These are phyloP conservation scores for Pyrenophora graminea DNA, from an alignment of 2,329 filamentous ascomycete genomes.

Conservation along the genomic window DNA sequence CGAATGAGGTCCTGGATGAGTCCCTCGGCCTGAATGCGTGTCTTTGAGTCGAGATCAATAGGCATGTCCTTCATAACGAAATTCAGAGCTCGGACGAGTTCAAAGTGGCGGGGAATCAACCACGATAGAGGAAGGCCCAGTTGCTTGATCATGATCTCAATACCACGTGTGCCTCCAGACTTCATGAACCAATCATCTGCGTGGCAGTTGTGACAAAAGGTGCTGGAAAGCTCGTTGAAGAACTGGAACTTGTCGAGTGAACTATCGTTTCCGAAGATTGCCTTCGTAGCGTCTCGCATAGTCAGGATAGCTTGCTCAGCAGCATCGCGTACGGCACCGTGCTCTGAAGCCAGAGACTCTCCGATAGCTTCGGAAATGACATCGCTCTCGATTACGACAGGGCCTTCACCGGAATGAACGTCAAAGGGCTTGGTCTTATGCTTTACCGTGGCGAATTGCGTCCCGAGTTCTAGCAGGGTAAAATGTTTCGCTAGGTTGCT, in stretches of 20 bases:
- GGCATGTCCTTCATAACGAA: slow-evolving; percentile 99
- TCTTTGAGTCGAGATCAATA: slow-evolving; percentile 87
- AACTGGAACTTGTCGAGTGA: slow-evolving; percentile 78
- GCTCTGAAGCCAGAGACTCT: slow-evolving; percentile 86
- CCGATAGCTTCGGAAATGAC: slow-evolving; percentile 87
- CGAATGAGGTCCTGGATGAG: slow-evolving; percentile 80
- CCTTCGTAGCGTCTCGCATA: slow-evolving; percentile 74
- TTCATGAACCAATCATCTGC: slow-evolving; percentile 99
- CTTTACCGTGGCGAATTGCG: slow-evolving; percentile 79
- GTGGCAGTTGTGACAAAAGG: slow-evolving; percentile 92
- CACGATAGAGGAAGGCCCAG: slow-evolving; percentile 83
- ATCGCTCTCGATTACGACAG: slow-evolving; percentile 82
- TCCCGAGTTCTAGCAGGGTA: slow-evolving; percentile 84
- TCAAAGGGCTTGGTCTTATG: slow-evolving; percentile 79
- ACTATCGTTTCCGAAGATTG: slow-evolving; percentile 76
- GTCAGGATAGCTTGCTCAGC: slow-evolving; percentile 78
- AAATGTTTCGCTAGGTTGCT: slow-evolving; percentile 87
- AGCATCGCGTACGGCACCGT: slow-evolving; percentile 76
- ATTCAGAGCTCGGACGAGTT: slow-evolving; percentile 88
- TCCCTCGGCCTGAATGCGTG: slow-evolving; percentile 77
- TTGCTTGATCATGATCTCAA: slow-evolving; percentile 83
- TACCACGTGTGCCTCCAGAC: slow-evolving; percentile 86
- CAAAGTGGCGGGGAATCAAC: slow-evolving; percentile 79
- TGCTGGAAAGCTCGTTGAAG: slow-evolving; percentile 79
- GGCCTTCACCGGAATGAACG: slow-evolving; percentile 82